A percentile compares a stretch with the other conserved stretches of the same genome.
phyloP scores from a whole-genome alignment of 495 filamentous ascomycete species.

The Astrothelium subdiscretum region DNA sequence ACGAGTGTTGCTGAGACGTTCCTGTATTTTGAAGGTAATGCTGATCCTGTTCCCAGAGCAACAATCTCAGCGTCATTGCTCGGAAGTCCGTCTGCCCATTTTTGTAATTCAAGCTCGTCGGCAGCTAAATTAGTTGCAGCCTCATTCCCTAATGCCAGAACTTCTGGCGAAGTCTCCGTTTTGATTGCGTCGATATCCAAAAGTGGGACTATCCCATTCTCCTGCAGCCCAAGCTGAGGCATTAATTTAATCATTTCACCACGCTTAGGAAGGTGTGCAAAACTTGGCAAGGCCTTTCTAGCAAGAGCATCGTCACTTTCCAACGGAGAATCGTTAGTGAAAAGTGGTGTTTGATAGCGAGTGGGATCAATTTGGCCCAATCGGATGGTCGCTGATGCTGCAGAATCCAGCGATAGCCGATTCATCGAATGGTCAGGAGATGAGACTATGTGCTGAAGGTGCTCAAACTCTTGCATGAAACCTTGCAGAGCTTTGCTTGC shows the following conservation, averaged over 20 bases:
- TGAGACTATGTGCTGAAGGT: slow-evolving; percentile 63
- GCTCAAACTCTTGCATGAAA: slow-evolving; percentile 53
- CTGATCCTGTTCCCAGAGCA: slow-evolving; percentile 81
- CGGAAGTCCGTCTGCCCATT: slow-evolving; percentile 38
- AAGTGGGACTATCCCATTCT: slow-evolving; percentile 34
- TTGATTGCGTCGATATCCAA: slow-evolving; percentile 40
- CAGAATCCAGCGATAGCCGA: slow-evolving; percentile 51
- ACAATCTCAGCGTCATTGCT: slow-evolving; percentile 69
- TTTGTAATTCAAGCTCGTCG: slow-evolving; percentile 31
- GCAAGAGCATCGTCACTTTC: background rate
- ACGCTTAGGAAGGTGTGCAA: slow-evolving; percentile 25
- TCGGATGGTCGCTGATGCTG: slow-evolving; percentile 49
- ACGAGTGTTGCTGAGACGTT: slow-evolving; percentile 87
- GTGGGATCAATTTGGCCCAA: slow-evolving; percentile 57
- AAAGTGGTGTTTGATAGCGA: slow-evolving; percentile 53
- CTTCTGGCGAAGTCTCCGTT: slow-evolving; percentile 29
- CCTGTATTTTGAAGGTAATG: slow-evolving; percentile 79
- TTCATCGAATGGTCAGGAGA: slow-evolving; percentile 62
- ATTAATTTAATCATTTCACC: slow-evolving; percentile 52
- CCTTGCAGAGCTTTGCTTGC: slow-evolving; percentile 46
- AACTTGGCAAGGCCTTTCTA: slow-evolving; percentile 4
- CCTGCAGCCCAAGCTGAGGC: slow-evolving; percentile 46
- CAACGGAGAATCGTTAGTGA: slow-evolving; percentile 36
- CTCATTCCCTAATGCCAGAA: slow-evolving; percentile 35
- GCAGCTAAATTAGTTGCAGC: slow-evolving; percentile 24